Evolutionary conservation across 2,329 filamentous ascomycete species (phyloP), one percentile per base, ranked within the genome.

Genomic region (Didymella pomorum): DNA sequence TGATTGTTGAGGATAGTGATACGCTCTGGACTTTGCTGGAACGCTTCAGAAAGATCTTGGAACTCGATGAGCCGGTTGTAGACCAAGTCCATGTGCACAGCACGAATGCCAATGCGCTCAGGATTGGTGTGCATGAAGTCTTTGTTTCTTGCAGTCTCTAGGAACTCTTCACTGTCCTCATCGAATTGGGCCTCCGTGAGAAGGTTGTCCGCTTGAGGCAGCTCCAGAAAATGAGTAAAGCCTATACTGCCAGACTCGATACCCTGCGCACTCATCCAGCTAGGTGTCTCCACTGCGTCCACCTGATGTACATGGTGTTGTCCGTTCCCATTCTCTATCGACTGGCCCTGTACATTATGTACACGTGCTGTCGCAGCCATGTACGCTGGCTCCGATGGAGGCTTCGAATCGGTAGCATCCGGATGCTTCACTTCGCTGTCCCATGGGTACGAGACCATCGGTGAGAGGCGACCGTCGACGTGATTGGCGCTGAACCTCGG

Each of bases 231-330:
- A 21, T 89, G 86, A 64, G 86, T 83, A 71, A 87, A 90, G 52
- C 89, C 89, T 70, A 90, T 81, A 18, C 87, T 89, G 41, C 89
- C 89, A 71, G 87, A 87, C 71, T 92, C 89, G 29, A 89, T 76
- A 3, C 89, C 89, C 64, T 89, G 86, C 80, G 88, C 87, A 79
- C 87, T 89, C 58, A 91, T 81, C 88, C 91, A 91, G 72, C 84
- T 89, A 39, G 89, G 89, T 21, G 86, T 78, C 70, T 90, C 87
- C 0, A 71, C 62, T n/a, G 71, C 63, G 26, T 71, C 68, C 23
- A 73, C 63, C 20, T 75, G 62, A 55, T 77, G 78, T 9, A 70
- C 68, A 5, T 70, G 59, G 57, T 71, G 66, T 21, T 54, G 41
- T 35, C 57, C 66, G 4, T 54, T 55, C 11, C 65, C 58, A 28